These are phyloP conservation scores for Musa schizocarpa DNA, from an alignment of 176 grass and related monocot genomes.

Conservation along the genomic window DNA sequence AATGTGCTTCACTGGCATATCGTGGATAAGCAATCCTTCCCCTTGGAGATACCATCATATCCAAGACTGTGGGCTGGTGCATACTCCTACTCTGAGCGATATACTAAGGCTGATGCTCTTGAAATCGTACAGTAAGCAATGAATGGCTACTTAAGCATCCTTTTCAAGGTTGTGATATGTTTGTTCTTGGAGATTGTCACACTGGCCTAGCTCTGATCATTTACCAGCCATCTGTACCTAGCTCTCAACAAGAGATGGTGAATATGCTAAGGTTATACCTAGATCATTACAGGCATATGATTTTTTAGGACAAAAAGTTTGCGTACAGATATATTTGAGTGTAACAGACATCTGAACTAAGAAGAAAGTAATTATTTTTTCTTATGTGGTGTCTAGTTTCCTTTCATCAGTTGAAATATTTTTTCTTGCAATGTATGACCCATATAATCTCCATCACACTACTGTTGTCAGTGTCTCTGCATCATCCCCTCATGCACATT, in stretches of 20 bases:
- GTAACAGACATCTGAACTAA: too few relatives aligned
- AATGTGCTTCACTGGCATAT: slow-evolving; percentile 99
- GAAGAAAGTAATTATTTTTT: too few relatives aligned
- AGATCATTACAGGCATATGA: not conserved
- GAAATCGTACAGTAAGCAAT: slow-evolving; percentile 80
- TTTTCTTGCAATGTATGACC: too few relatives aligned
- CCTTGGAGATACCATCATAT: slow-evolving; percentile 91
- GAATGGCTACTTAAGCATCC: slow-evolving; percentile 2
- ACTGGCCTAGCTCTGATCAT: not conserved
- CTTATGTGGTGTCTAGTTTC: too few relatives aligned
- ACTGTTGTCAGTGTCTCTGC: not conserved
- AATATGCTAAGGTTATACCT: not conserved
- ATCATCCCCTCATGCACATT: not conserved
- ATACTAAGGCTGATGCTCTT: slow-evolving; percentile 62
- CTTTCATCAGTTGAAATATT: too few relatives aligned
- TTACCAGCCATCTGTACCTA: too few relatives aligned
- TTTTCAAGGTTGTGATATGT: not conserved
- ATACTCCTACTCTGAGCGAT: slow-evolving; percentile 92
- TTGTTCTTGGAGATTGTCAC: not conserved
- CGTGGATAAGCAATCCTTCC: slow-evolving; percentile 78
- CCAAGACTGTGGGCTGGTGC: slow-evolving; percentile 69
- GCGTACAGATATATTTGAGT: not conserved
- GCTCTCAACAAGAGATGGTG: not conserved
- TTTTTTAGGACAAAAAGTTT: not conserved
- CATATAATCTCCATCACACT: not conserved